Percentiles rank a stretch among this genome's conserved stretches.
Conservation (phyloP, 495 filamentous ascomycete species). For the Tuber microsphaerosporum region DNA sequence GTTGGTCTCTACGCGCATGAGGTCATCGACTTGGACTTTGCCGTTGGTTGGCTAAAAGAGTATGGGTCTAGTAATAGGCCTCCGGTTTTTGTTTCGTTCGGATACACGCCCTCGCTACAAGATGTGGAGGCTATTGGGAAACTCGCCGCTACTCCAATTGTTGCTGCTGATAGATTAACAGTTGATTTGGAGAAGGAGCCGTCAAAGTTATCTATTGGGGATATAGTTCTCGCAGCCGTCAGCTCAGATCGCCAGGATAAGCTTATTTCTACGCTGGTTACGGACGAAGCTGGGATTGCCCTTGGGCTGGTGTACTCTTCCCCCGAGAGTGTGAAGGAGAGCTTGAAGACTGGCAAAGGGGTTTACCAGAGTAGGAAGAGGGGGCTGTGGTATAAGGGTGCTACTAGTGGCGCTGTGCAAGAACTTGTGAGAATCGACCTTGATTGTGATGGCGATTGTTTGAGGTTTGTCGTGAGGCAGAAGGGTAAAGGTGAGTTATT, state of each 20-base stretch:
- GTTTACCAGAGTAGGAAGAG: slow-evolving; percentile 95
- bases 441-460: slow-evolving; percentile 88
- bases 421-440: slow-evolving; percentile 74
- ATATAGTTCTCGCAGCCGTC: slow-evolving; percentile 60
- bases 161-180: slow-evolving; percentile 65
- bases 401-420: slow-evolving; percentile 86
- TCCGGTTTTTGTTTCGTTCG: slow-evolving; percentile 44
- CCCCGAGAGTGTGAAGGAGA: slow-evolving; percentile 78
- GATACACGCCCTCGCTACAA: slow-evolving; percentile 1
- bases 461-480: slow-evolving; percentile 82
- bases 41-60: slow-evolving; percentile 45
- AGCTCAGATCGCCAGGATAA: slow-evolving; percentile 78
- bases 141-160: slow-evolving; percentile 63
- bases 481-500: slow-evolving; percentile 58
- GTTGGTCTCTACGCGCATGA: slow-evolving; percentile 50
- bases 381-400: slow-evolving; percentile 93
- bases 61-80: slow-evolving; percentile 45
- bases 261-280: slow-evolving; percentile 77
- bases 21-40: slow-evolving; percentile 42
- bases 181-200: slow-evolving; percentile 52
- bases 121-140: slow-evolving; percentile 50
- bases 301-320: slow-evolving; percentile 91
- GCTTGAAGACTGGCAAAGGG: slow-evolving; percentile 75
- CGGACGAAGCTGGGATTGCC: slow-evolving; percentile 76
- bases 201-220: slow-evolving; percentile 58